Conservation (phyloP, 768 basidiomycete genomes). For the Pholiota conissans region DNA sequence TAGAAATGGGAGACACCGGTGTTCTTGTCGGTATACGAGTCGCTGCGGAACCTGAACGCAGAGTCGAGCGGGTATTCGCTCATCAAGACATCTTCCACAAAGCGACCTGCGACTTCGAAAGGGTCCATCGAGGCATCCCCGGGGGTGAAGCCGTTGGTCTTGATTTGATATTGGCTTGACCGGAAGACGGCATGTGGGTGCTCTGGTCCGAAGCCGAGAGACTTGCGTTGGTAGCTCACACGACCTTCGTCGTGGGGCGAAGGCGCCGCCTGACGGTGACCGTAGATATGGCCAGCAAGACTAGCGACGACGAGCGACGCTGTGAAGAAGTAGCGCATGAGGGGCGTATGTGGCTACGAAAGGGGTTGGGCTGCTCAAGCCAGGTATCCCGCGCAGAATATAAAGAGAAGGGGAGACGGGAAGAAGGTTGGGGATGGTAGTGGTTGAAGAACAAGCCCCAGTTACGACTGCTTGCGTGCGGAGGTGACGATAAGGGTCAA, state of each 20-base stretch:
- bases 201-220: constrained; percentile 84
- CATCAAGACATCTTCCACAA: constrained; percentile 51
- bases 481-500: constrained; percentile 17
- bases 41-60: constrained; percentile 65
- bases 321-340: constrained; percentile 67
- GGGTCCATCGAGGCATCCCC: constrained; percentile 45
- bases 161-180: constrained; percentile 47
- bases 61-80: constrained; percentile 36
- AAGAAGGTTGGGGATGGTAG: constrained; percentile 13
- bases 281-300: constrained; percentile 56
- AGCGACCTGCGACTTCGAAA: constrained; percentile 59
- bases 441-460: constrained; percentile 24
- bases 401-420: not conserved
- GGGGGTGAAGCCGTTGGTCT: constrained; percentile 41
- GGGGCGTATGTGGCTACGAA: constrained; percentile 6
- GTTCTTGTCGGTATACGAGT: constrained; percentile 84
- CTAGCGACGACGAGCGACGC: constrained; percentile 62
- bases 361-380: constrained; percentile 17
- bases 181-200: constrained; percentile 72
- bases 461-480: constrained; percentile 16
- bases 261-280: constrained; percentile 34
- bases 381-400: constrained; percentile 10
- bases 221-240: constrained; percentile 69
- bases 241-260: constrained; percentile 28
- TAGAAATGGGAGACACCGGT: constrained; percentile 92